A percentile compares a stretch with the other conserved stretches of the same genome.
Evolutionary conservation across 2,329 filamentous ascomycete species (phyloP).

Genomic region (Nemania abortiva): DNA sequence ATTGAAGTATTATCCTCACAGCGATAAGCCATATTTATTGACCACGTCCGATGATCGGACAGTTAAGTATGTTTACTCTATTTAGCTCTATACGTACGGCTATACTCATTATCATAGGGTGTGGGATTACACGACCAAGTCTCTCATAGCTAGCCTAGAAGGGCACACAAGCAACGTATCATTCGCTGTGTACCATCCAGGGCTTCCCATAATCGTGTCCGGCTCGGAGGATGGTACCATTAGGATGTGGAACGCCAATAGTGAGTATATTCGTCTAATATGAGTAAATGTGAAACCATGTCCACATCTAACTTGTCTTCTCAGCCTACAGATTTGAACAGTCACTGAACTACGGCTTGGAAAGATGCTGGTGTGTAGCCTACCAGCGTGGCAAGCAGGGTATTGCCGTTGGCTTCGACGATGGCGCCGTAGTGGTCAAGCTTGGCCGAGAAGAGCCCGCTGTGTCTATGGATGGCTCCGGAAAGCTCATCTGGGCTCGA

Average conservation of each 20-base stretch:
- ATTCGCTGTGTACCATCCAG: constrained; percentile 97
- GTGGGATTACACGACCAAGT: constrained; percentile 99
- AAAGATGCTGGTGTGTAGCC: constrained; percentile 96
- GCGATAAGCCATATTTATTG: constrained; percentile 86
- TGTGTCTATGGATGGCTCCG: constrained; percentile 95
- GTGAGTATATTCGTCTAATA: constrained; percentile 22
- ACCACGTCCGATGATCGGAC: constrained; percentile 97
- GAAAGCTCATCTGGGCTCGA: constrained; percentile 95
- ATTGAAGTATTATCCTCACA: constrained; percentile 74
- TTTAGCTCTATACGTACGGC: not conserved
- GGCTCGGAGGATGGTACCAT: constrained; percentile 97
- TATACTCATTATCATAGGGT: constrained; percentile 57
- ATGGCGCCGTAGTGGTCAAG: constrained; percentile 97
- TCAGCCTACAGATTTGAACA: constrained; percentile 88
- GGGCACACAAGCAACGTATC: constrained; percentile 98
- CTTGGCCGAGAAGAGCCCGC: constrained; percentile 97
- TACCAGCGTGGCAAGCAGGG: constrained; percentile 96
- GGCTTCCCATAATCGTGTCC: constrained; percentile 96
- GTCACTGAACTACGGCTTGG: constrained; percentile 93
- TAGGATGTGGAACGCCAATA: constrained; percentile 99
- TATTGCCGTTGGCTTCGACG: constrained; percentile 95
- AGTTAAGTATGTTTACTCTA: constrained; percentile 70
- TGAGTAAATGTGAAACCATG: not conserved
- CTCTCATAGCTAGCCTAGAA: constrained; percentile 93
- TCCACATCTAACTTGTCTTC: constrained; percentile 20